These are phyloP conservation scores for Aspergillus phoenicis DNA, from an alignment of 2,329 filamentous ascomycete genomes.

Conservation along the genomic window DNA sequence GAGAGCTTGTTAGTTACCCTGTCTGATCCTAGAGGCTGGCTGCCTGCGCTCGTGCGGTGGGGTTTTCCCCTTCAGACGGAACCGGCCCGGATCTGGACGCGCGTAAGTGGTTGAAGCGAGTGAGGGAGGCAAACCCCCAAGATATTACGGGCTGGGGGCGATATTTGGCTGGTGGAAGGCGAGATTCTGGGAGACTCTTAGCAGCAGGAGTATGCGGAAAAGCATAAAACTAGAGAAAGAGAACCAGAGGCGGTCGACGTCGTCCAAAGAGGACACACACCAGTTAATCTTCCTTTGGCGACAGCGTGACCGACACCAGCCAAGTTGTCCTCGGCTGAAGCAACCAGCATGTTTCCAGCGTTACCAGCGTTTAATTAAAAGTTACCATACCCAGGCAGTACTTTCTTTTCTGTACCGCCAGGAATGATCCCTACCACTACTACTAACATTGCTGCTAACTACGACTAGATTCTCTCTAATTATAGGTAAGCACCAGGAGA, in stretches of 20 bases:
- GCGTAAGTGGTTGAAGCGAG: slow-evolving; percentile 25
- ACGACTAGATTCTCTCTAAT: background rate
- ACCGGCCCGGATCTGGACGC: slow-evolving; percentile 28
- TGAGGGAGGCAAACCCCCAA: slow-evolving; percentile 10
- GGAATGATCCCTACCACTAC: background rate
- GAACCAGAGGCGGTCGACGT: background rate
- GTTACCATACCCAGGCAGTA: background rate
- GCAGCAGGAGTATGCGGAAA: background rate
- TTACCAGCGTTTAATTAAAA: slow-evolving; percentile 1
- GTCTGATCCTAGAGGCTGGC: slow-evolving; percentile 21
- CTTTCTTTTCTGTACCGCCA: background rate
- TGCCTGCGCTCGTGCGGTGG: slow-evolving; percentile 29
- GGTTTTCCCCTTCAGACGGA: slow-evolving; percentile 22
- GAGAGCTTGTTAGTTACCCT: slow-evolving; percentile 16
- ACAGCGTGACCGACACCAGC: background rate
- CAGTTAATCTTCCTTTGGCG: background rate
- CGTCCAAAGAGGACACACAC: background rate
- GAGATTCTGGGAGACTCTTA: background rate
- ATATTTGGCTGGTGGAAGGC: background rate
- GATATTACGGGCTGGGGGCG: background rate
- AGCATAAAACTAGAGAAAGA: background rate
- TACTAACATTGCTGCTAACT: background rate
- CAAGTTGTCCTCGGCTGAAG: background rate
- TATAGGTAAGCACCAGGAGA: background rate
- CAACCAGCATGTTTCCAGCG: background rate